Conservation (phyloP, 2,329 filamentous ascomycete species). For the Scedosporium apiospermum region DNA sequence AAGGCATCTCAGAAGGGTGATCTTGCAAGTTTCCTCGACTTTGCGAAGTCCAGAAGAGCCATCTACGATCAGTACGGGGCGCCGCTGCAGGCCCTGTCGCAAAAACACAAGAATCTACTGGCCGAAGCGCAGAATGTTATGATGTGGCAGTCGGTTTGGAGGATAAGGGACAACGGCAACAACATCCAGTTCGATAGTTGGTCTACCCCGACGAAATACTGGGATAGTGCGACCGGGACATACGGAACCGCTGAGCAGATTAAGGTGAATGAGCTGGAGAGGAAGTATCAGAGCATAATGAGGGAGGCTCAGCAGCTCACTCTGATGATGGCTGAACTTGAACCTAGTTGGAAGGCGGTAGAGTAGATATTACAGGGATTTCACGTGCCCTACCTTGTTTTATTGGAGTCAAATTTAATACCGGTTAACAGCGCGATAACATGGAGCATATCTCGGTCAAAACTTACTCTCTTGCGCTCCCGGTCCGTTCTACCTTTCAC, state of each 20-base stretch:
- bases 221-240: neutral
- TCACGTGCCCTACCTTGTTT: neutral
- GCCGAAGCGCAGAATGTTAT: neutral
- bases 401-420: neutral
- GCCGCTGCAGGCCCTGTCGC: neutral
- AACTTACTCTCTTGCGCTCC: too few relatives aligned
- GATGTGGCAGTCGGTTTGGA: neutral
- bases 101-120: neutral
- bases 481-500: too few relatives aligned
- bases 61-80: neutral
- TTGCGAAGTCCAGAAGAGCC: neutral
- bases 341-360: neutral
- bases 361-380: neutral
- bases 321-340: neutral
- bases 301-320: neutral
- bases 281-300: neutral
- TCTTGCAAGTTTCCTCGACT: neutral
- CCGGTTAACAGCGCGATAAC: too few relatives aligned
- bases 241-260: neutral
- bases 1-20: neutral
- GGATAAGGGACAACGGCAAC: neutral
- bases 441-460: too few relatives aligned
- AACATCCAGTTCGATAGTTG: neutral
- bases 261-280: neutral
- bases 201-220: neutral